Evolutionary conservation across 768 basidiomycete genomes (phyloP).

Genomic region (Mycena maculata): DNA sequence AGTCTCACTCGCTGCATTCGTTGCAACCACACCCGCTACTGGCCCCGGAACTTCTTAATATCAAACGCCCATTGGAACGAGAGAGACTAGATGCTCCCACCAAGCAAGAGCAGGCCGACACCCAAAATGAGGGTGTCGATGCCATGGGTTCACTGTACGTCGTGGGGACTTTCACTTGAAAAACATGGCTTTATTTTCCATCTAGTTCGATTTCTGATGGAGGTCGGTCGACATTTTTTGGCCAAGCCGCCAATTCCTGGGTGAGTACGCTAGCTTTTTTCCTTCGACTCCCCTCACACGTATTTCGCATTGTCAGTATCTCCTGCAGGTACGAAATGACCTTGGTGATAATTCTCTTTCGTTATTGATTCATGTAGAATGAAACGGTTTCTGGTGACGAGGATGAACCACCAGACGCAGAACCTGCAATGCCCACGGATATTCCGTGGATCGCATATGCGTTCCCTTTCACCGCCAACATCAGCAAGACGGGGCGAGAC

Average conservation of each 20-base stretch:
- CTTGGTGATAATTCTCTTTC: background rate
- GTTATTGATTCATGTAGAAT: slow-evolving; percentile 53
- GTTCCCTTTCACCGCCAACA: slow-evolving; percentile 66
- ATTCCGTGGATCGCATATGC: slow-evolving; percentile 69
- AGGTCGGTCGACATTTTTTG: slow-evolving; percentile 74
- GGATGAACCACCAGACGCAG: slow-evolving; percentile 50
- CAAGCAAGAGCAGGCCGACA: slow-evolving; percentile 58
- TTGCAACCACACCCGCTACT: slow-evolving; percentile 68
- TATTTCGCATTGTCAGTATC: slow-evolving; percentile 56
- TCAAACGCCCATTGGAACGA: slow-evolving; percentile 70
- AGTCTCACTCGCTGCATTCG: slow-evolving; percentile 62
- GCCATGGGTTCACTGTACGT: slow-evolving; percentile 73
- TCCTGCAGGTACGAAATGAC: slow-evolving; percentile 63
- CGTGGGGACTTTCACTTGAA: slow-evolving; percentile 19
- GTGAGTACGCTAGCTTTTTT: slow-evolving; percentile 50
- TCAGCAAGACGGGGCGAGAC: slow-evolving; percentile 55
- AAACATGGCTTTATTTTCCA: slow-evolving; percentile 17
- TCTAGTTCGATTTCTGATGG: slow-evolving; percentile 70
- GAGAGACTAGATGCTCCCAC: slow-evolving; percentile 50
- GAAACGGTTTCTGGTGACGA: slow-evolving; percentile 70
- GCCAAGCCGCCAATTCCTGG: slow-evolving; percentile 76
- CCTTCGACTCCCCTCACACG: background rate
- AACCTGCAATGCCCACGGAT: slow-evolving; percentile 59
- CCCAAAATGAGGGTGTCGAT: slow-evolving; percentile 68
- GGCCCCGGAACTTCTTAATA: slow-evolving; percentile 67